Conservation (phyloP, 305 asterid genomes). For the Fraxinus latifolia region DNA sequence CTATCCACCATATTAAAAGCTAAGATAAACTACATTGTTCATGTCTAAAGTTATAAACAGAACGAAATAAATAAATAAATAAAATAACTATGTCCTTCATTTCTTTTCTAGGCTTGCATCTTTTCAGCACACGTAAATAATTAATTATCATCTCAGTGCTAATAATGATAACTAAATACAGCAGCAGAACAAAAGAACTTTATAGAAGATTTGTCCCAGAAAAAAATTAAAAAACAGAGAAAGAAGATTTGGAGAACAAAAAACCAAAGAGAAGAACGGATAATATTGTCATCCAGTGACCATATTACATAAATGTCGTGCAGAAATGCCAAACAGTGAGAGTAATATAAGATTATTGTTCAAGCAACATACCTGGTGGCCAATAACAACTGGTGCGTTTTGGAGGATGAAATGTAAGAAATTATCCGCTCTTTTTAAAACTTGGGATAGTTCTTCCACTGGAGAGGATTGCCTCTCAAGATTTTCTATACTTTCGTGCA, state of each 20-base stretch:
- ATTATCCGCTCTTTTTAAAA: constrained; percentile 77
- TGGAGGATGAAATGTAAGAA: constrained; percentile 88
- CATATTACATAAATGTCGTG: background rate
- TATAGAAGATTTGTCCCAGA: background rate
- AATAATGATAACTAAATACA: background rate
- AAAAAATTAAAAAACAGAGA: background rate
- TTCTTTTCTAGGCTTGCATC: background rate
- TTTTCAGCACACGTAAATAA: background rate
- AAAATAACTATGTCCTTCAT: background rate
- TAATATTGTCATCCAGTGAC: background rate
- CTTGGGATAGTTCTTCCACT: constrained; percentile 72
- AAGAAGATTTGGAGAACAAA: background rate
- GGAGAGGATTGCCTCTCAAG: constrained; percentile 87
- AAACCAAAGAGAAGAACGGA: background rate
- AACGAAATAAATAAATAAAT: background rate
- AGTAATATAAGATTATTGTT: background rate
- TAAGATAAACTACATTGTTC: background rate
- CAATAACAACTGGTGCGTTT: constrained; percentile 92
- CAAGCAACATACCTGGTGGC: constrained; percentile 64
- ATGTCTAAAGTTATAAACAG: background rate
- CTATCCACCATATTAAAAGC: background rate
- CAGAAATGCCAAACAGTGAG: background rate
- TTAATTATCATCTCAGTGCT: background rate
- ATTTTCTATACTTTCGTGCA: constrained; percentile 75
- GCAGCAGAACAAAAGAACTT: background rate